Evolutionary conservation across 2,329 filamentous ascomycete genomes (phyloP), one percentile per base, ranked within the genome.

Genomic region (Phoma sp.): DNA sequence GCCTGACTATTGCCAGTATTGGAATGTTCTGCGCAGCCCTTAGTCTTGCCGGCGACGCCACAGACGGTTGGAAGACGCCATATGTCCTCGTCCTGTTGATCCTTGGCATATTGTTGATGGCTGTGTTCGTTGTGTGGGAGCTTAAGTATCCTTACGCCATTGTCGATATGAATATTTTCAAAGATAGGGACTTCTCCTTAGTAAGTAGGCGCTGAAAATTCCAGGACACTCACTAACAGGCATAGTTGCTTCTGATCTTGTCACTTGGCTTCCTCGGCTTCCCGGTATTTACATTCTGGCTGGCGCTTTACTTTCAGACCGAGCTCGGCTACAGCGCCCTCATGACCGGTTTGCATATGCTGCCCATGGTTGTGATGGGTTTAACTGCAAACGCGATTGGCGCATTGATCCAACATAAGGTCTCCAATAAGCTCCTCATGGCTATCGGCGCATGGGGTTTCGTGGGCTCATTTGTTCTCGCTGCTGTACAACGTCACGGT

Each of bases 371-470:
- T 1, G 77, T 89, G 38, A 81, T 81, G 17, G 87, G 87, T 0
- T 75, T 90, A 2, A 52, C 84, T 1, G 86, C 86, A 69, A 90
- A 89, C 61, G 56, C 87, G 28, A 70, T 89, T 37, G 87, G 84
- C 0, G 87, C 84, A 3, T 74, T 83, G 26, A 74, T 90, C 39
- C 76, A 90, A 42, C 85, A 89, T 66, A 80, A 77, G 38, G 78
- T 90, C 40, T 86, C 83, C 64, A 90, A 90, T 67, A 87, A 83
- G 52, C 59, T 85, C 0, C 76, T 91, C 15, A 86, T 89, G 78
- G 76, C 75, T 11, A 74, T 83, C 26, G 83, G 79, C 5, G 77
- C 81, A 0, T 50, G 73, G 1, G 72, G 76, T 0, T 83, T 82
- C 40, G 61, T 74, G 9, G n/a, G 71, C 3, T 67, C 77, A 0